These are phyloP conservation scores for Scalesia atractyloides DNA, from an alignment of 129 eudicot genomes.

Conservation along the genomic window DNA sequence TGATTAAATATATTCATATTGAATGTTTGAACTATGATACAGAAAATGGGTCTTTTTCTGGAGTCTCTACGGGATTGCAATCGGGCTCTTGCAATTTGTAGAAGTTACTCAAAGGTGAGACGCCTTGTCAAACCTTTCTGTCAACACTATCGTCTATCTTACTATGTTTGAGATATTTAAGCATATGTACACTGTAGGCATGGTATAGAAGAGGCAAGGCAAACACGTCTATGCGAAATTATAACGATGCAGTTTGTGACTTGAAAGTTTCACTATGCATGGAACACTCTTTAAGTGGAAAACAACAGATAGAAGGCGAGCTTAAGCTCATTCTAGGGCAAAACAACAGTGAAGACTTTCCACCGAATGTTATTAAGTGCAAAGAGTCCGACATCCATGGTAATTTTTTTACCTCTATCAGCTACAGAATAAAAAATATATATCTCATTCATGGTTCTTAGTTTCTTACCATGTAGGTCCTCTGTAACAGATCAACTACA, in stretches of 20 bases:
- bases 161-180: constrained; percentile 18
- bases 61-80: constrained; percentile 78
- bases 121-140: constrained; percentile 15
- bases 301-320: constrained; percentile 68
- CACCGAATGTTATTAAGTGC: constrained; percentile 27
- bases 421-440: neutral
- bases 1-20: neutral
- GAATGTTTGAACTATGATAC: constrained; percentile 20
- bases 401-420: constrained; percentile 17
- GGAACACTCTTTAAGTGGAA: constrained; percentile 67
- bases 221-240: constrained; percentile 63
- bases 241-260: constrained; percentile 66
- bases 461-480: constrained; percentile 60
- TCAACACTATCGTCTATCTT: neutral
- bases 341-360: constrained; percentile 26
- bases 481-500: constrained; percentile 69
- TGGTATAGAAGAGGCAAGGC: constrained; percentile 95
- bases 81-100: constrained; percentile 60
- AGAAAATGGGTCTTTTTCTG: constrained; percentile 67
- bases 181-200: constrained; percentile 48
- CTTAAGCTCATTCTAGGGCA: constrained; percentile 44
- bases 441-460: neutral
- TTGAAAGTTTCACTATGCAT: constrained; percentile 54
- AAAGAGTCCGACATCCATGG: constrained; percentile 34
- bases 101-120: constrained; percentile 76